Evolutionary conservation across 139 green algal species (phyloP).

Genomic region (Coccomyxa sp.): DNA sequence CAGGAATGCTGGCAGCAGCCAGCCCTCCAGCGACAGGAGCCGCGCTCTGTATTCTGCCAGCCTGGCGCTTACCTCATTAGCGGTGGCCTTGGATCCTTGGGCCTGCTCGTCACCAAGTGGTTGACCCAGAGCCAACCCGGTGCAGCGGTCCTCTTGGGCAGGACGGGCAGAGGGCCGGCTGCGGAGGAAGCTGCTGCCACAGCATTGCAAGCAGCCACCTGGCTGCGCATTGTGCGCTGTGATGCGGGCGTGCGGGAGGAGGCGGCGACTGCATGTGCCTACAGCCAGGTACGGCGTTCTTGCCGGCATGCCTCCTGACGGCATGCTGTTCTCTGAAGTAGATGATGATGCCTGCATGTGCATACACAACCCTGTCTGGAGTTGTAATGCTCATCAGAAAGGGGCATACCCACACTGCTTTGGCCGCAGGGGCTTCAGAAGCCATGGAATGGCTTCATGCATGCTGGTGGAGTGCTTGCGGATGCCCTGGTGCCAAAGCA

Average conservation of each 20-base stretch:
- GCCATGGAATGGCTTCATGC: conserved; percentile 36
- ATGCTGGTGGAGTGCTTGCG: conserved; percentile 67
- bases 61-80: conserved; percentile 41
- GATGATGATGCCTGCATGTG: no score
- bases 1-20: no score
- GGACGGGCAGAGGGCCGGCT: background rate
- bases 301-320: no score
- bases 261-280: background rate
- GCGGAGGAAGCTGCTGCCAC: background rate
- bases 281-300: no score
- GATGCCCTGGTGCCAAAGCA: conserved; percentile 66
- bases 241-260: conserved; percentile 14
- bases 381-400: no score
- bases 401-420: no score
- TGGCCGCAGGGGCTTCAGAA: background rate
- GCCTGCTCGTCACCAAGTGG: conserved; percentile 58
- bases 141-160: background rate
- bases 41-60: no score
- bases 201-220: background rate
- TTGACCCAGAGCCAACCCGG: conserved; percentile 2
- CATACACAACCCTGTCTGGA: no score
- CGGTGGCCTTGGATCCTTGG: conserved; percentile 64
- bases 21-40: no score
- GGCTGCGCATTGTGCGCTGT: conserved; percentile 16
- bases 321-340: no score